Evolutionary conservation across 345 rosid genomes (phyloP).

Genomic region (Populus ilicifolia): DNA sequence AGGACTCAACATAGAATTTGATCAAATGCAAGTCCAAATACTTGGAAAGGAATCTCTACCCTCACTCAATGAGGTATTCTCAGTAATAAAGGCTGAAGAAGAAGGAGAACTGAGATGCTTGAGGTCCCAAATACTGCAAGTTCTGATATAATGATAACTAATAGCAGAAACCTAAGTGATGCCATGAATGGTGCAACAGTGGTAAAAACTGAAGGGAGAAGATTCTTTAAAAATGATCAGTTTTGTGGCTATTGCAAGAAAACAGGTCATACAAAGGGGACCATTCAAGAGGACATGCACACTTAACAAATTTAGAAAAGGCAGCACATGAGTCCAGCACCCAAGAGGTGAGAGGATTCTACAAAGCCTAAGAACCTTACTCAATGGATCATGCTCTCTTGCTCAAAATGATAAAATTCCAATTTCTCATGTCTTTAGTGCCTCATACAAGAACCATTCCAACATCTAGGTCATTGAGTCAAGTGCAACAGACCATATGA

Average conservation of each 20-base stretch:
- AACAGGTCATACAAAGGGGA: background rate
- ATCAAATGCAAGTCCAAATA: no score
- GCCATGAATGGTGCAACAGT: background rate
- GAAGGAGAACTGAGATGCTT: background rate
- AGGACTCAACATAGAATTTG: no score
- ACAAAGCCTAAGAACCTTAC: background rate
- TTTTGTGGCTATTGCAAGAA: background rate
- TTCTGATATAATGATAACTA: no score
- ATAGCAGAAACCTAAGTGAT: no score
- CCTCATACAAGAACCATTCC: no score
- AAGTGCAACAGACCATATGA: background rate
- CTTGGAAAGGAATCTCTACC: background rate
- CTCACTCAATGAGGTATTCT: background rate
- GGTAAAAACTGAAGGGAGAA: background rate
- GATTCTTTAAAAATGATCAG: background rate
- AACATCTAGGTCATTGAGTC: background rate
- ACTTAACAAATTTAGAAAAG: background rate
- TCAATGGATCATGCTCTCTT: background rate
- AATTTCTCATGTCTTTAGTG: no score
- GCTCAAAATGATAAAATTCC: no score
- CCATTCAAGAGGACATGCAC: background rate
- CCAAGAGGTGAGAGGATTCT: background rate
- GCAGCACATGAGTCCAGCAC: rapidly evolving
- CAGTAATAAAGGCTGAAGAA: no score
- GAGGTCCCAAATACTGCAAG: background rate